Base-by-base conservation (phyloP, 169 alveolate genomes). In the Sarcocystis neurona region DNA sequence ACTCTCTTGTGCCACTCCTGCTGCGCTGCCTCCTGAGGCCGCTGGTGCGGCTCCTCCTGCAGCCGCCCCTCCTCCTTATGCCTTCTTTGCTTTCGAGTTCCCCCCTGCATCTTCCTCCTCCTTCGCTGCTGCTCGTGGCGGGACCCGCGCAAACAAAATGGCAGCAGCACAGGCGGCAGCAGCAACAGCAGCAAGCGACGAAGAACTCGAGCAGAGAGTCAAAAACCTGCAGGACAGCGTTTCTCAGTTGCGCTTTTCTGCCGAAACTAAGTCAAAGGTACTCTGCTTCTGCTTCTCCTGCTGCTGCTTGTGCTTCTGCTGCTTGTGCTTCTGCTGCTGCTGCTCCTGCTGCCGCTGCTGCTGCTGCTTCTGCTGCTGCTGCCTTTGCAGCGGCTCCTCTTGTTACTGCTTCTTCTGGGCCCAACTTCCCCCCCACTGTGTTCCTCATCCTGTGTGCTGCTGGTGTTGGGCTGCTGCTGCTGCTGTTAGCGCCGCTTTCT, bases 101-200 rank as follows among this genome's bases (percentile, higher is more conserved):
- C 41, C 70, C 2, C 70, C 18, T 27, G 18, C 75, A n/a, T 63
- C 70, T 58, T 58, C 75, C 20, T n/a, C 32, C 41, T 63, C 75
- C 12, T 63, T 41, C 8, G 3, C 43, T n/a, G 39, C 43, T 1
- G 39, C 75, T n/a, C 2, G 27, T 5, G 20, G n/a, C 6, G 10
- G 44, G 75, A 43, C 46, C 70, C 30, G 5, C 30, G 4, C 5
- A 63, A 5, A 8, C 56, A 12, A 32, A 23, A 2, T 0, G 12
- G 56, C 56, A 34, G 41, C 6, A 72, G 82, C 43, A 2, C 10
- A 34, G 15, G 8, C 6, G 34, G 56, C 47, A 5, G 32, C 23
- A 39, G 41, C 58, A 30, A 53, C 56, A 34, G 41, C 4, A 48
- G 56, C 58, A 37, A 72, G 82, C 53, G 82, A 72, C 82, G 82